Percentiles rank a stretch among this genome's conserved stretches.
These are phyloP conservation scores for Ascocoryne sarcoides DNA, from an alignment of 2,329 filamentous ascomycete genomes.

Conservation along the genomic window DNA sequence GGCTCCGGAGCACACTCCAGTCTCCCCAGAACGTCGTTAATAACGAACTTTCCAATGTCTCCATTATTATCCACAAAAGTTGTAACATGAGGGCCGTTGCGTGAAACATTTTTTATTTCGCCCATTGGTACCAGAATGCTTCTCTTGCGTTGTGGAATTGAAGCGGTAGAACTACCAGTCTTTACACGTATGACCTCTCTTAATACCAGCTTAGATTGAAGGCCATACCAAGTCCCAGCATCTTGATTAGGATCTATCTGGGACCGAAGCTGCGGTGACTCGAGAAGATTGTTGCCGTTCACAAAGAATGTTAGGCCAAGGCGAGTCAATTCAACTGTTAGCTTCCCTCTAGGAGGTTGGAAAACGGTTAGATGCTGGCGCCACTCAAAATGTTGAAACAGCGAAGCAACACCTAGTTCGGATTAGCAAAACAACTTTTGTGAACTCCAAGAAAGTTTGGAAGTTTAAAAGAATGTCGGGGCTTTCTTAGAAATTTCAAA, in stretches of 20 bases:
- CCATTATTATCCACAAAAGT: conserved; percentile 32
- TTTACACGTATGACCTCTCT: conserved; percentile 32
- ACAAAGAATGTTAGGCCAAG: conserved; percentile 47
- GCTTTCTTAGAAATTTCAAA: too few species aligned
- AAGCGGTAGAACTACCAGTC: neutral
- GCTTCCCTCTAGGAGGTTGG: conserved; percentile 30
- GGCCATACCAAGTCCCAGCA: conserved; percentile 49
- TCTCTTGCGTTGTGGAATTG: conserved; percentile 26
- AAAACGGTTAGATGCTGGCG: conserved; percentile 35
- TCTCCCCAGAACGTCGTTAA: conserved; percentile 46
- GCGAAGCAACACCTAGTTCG: conserved; percentile 27
- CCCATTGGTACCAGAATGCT: conserved; percentile 49
- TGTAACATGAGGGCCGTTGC: conserved; percentile 34
- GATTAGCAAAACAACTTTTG: too few species aligned
- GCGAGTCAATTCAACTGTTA: conserved; percentile 42
- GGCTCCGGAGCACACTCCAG: conserved; percentile 51
- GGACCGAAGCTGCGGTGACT: conserved; percentile 39
- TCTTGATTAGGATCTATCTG: conserved; percentile 51
- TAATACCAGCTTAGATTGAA: conserved; percentile 49
- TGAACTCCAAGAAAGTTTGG: too few species aligned
- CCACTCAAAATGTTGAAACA: conserved; percentile 44
- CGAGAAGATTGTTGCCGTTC: conserved; percentile 33
- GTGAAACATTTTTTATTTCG: conserved; percentile 15
- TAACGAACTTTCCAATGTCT: conserved; percentile 40
- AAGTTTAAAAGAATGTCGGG: too few species aligned